phyloP scores from a whole-genome alignment of 164 flowering plant species.

The Hamamelis virginiana region DNA sequence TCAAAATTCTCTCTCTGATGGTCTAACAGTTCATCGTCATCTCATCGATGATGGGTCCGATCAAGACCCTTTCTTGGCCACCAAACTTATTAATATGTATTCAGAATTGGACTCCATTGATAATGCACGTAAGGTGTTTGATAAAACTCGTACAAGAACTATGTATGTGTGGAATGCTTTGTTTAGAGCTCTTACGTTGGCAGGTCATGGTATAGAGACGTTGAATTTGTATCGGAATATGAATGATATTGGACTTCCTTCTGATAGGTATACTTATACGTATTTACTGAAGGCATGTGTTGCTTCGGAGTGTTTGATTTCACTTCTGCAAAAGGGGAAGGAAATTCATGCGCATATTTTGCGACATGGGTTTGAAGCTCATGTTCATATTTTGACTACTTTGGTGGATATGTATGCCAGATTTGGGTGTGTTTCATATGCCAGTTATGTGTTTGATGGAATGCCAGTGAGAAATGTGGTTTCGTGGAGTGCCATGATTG shows the following conservation, averaged over 20 bases:
- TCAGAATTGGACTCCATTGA: conserved; percentile 47
- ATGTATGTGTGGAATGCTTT: conserved; percentile 77
- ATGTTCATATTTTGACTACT: conserved; percentile 73
- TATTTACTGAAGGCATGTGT: conserved; percentile 82
- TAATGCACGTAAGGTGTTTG: conserved; percentile 73
- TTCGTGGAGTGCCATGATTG: conserved; percentile 95
- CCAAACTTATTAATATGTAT: conserved; percentile 77
- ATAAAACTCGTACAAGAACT: conserved; percentile 50
- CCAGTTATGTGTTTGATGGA: conserved; percentile 49
- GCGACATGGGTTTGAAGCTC: conserved; percentile 56
- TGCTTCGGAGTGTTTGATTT: conserved; percentile 29
- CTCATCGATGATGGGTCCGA: conserved; percentile 56
- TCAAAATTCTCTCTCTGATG: conserved; percentile 45
- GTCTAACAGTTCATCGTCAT: conserved; percentile 47
- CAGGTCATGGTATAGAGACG: conserved; percentile 59
- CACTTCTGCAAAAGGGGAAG: conserved; percentile 44
- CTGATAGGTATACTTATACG: conserved; percentile 85
- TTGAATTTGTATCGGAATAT: conserved; percentile 48
- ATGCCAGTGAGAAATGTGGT: conserved; percentile 76
- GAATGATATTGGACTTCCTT: conserved; percentile 41
- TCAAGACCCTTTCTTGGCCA: conserved; percentile 78
- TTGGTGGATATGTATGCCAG: conserved; percentile 82
- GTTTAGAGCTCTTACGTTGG: conserved; percentile 66
- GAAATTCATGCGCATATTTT: conserved; percentile 75
- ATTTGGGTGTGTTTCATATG: conserved; percentile 55